Evolutionary conservation across 768 basidiomycete species (phyloP), one percentile per base, ranked within the genome.

Genomic region (Xerocomus spinulosus): DNA sequence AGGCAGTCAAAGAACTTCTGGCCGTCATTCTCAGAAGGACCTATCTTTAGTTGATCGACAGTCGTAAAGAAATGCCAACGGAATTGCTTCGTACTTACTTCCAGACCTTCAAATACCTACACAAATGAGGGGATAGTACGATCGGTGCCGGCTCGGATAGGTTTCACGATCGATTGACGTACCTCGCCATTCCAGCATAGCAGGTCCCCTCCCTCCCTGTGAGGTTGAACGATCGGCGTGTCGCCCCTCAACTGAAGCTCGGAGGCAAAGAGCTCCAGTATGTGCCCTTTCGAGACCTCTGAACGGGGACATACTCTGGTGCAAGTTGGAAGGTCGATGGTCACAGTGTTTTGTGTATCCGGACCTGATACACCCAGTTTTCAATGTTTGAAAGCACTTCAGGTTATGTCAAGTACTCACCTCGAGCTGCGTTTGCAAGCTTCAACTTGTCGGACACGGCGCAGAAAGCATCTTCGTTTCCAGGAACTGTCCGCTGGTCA

Each of bases 121-220:
- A 12, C 15, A 14, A 15, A 35, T 26, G 4, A n/a, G 35, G 34
- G 43, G 25, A 12, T 15, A 17, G 33, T 41, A 26, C 6, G 18
- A 44, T 50, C 20, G 36, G 26, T 15, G 48, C 12, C 29, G 9
- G 32, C 32, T 32, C 17, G 3, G 17, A 33, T 42, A 34, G 23
- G 9, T 14, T 38, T 10, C n/a, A 42, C 8, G 18, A 28, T 8
- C 5, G n/a, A 37, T 43, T 20, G 14, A 67, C 67, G 38, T 38
- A 83, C 88, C 72, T 93, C 87, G 51, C 92, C 91, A 59, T 91
- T 92, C 86, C 87, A 93, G 59, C 88, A 91, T 23, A 93, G 66
- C 3, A 88, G 60, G 58, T 83, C 75, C 7, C 77, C 80, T 13
- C 70, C 71, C 28, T 66, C 53, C 13, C 67, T 57, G 60, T 92